These are phyloP conservation scores for Sporopachydermia quercuum DNA, from an alignment of 805 yeast genomes.

Conservation along the genomic window DNA sequence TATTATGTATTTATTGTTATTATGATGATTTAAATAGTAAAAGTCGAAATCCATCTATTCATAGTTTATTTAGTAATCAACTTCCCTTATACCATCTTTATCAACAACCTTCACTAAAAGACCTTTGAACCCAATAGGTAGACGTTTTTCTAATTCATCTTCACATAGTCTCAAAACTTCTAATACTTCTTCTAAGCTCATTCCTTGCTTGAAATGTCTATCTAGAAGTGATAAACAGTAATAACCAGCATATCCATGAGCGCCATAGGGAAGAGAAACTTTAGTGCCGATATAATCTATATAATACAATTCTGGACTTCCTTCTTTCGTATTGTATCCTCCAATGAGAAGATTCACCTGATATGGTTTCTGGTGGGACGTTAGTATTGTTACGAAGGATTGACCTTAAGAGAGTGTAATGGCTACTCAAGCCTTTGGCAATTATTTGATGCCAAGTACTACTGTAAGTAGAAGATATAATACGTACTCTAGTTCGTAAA, in stretches of 20 bases:
- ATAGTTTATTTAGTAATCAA: slow-evolving; percentile 14
- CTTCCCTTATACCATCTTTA: slow-evolving; percentile 38
- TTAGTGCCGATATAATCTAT: slow-evolving; percentile 90
- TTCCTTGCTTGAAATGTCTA: slow-evolving; percentile 70
- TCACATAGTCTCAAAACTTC: slow-evolving; percentile 58
- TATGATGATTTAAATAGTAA: too few relatives aligned
- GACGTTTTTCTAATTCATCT: slow-evolving; percentile 64
- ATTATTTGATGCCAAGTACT: too few relatives aligned
- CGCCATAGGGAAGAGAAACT: slow-evolving; percentile 86
- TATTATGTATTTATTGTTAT: too few relatives aligned
- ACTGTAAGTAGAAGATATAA: neutral
- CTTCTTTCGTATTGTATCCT: slow-evolving; percentile 52
- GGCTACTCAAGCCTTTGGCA: too few relatives aligned
- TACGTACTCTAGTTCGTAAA: slow-evolving; percentile 58
- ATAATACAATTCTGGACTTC: slow-evolving; percentile 62
- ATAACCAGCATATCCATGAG: slow-evolving; percentile 98
- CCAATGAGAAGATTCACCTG: slow-evolving; percentile 87
- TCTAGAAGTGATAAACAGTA: slow-evolving; percentile 83
- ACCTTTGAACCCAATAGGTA: slow-evolving; percentile 94
- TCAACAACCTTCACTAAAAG: slow-evolving; percentile 45
- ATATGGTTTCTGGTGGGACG: slow-evolving; percentile 53
- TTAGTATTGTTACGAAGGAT: neutral
- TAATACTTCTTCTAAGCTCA: slow-evolving; percentile 67
- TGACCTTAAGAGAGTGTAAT: too few relatives aligned
- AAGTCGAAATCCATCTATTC: too few relatives aligned